phyloP scores from a whole-genome alignment of 306 rosid species.

The Corylus heterophylla region DNA sequence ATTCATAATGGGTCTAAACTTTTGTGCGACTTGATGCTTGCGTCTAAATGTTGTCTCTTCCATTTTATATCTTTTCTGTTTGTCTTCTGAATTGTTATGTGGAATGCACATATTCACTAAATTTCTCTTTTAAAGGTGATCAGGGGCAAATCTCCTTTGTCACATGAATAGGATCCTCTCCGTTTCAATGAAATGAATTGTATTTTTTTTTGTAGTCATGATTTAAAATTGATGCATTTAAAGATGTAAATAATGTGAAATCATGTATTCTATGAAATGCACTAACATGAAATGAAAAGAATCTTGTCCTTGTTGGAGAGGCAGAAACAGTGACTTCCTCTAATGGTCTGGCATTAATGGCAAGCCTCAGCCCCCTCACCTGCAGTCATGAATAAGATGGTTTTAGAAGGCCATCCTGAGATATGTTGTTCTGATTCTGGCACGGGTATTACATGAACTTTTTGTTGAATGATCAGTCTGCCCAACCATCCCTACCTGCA shows the following conservation, averaged over 20 bases:
- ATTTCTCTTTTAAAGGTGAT: too few species aligned
- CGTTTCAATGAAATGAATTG: too few species aligned
- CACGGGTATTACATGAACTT: slow-evolving; percentile 13
- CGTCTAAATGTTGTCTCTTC: background rate
- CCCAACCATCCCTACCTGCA: background rate
- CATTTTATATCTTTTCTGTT: background rate
- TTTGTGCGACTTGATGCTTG: background rate
- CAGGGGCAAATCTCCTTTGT: too few species aligned
- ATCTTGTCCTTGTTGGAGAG: background rate
- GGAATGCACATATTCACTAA: too few species aligned
- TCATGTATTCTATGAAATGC: too few species aligned
- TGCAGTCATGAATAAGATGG: background rate
- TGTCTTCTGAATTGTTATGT: background rate
- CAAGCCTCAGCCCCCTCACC: background rate
- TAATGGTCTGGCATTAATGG: background rate
- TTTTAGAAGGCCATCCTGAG: background rate
- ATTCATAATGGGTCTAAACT: background rate
- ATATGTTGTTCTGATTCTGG: background rate
- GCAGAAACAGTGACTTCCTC: background rate
- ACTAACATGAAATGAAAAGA: too few species aligned
- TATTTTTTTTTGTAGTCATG: too few species aligned
- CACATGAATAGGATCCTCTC: too few species aligned
- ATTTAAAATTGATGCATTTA: too few species aligned
- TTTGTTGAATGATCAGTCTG: background rate
- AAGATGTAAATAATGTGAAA: too few species aligned